phyloP scores from a whole-genome alignment of 2,329 filamentous ascomycete genomes.

The Paecilomyces niveus region DNA sequence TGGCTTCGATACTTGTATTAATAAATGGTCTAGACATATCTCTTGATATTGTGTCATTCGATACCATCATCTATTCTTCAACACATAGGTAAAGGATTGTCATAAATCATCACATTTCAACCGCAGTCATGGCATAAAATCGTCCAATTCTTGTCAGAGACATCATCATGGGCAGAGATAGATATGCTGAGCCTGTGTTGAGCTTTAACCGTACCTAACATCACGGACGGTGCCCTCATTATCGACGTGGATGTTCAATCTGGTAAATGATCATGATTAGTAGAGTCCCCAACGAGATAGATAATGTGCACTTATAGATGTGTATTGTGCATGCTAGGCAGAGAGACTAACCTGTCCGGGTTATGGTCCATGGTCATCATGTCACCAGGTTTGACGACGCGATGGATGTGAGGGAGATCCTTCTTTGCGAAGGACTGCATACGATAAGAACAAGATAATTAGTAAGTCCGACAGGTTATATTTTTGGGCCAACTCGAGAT shows the following conservation, averaged over 20 bases:
- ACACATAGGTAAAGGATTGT: not conserved
- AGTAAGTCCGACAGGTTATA: not conserved
- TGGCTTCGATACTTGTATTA: not conserved
- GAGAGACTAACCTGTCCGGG: conserved; percentile 31
- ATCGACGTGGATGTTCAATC: conserved; percentile 39
- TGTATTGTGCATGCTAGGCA: not conserved
- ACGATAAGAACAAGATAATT: not conserved
- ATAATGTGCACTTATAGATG: conserved; percentile 2
- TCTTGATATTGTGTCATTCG: not conserved
- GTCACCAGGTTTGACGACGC: conserved; percentile 33
- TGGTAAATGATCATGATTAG: conserved; percentile 9
- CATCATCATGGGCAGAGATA: not conserved
- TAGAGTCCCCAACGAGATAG: not conserved
- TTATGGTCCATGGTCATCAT: conserved; percentile 35
- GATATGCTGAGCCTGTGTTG: too few relatives aligned
- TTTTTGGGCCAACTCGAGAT: not conserved
- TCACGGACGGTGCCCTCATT: conserved; percentile 37
- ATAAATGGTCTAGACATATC: not conserved
- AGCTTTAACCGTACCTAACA: conserved; percentile 32
- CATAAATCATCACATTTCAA: not conserved
- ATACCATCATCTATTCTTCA: not conserved
- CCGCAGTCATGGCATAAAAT: not conserved
- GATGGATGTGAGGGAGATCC: conserved; percentile 38
- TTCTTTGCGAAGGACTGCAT: conserved; percentile 38
- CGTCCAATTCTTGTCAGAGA: not conserved